Evolutionary conservation across 23 red algal species (phyloP), one percentile per base, ranked within the genome.

Genomic region (Gracilaria vermiculophylla): DNA sequence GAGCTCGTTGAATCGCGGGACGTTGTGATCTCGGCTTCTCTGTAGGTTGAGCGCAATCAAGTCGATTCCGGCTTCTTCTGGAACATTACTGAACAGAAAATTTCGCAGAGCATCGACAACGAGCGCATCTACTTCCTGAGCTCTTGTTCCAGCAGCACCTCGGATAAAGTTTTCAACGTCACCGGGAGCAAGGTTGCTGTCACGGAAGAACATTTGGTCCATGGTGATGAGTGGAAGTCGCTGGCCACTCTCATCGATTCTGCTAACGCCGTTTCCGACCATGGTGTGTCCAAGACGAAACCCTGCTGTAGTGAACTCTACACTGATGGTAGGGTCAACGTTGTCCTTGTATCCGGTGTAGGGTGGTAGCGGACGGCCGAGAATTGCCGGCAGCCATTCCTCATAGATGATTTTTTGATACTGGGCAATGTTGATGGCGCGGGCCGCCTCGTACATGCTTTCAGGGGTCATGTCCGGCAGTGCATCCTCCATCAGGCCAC

Each of bases 221-320:
- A 87, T 54, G 21, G 45, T 72, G n/a, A 87, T 25, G 5, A 62
- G 47, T 9, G 62, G 40, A 19, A 87, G 66, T 2, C 2, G 23
- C 11, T 24, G 1, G 0, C 62, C 53, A 34, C 29, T 62, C 7
- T 64, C 28, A 37, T 62, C 66, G 6, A 47, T 55, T 2, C 83
- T 28, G 23, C 53, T 57, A 10, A 87, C 52, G 28, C 47, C 58
- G 33, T 87, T 76, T 1, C 47, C 47, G 10, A 87, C 83, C 83
- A 87, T 87, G 16, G 86, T 90, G 74, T 90, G 86, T 21, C 86
- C 86, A 20, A 90, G 34, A 51, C 86, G 86, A 51, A 79, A 66
- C 8, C 62, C 86, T 9, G 86, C 86, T 31, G 53, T 51, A 35
- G 51, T 53, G 57, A 90, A 90, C 10, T 54, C 34, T 9, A 50